Percentiles rank a stretch among this genome's conserved stretches.
These are phyloP conservation scores for Simmondsia chinensis DNA, from an alignment of 148 eudicot species.

Conservation along the genomic window DNA sequence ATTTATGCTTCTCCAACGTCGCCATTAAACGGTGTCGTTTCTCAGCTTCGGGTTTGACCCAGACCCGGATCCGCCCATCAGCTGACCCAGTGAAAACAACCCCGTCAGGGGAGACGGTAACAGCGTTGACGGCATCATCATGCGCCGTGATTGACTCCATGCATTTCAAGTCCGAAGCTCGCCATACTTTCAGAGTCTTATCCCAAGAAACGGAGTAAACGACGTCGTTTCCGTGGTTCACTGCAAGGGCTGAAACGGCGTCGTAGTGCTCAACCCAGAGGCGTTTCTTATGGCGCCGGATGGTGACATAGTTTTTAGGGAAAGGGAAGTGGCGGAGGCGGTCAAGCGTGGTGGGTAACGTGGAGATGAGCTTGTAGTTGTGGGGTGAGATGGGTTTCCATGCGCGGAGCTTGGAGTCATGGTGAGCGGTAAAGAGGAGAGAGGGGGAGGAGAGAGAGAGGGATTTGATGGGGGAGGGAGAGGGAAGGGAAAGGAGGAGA, in stretches of 20 bases:
- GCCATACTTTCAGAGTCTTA: constrained; percentile 50
- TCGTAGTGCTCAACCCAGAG: constrained; percentile 82
- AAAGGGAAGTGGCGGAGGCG: constrained; percentile 30
- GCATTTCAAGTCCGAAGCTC: constrained; percentile 20
- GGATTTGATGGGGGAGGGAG: constrained; percentile 47
- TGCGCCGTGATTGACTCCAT: constrained; percentile 43
- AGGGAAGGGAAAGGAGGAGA: not conserved
- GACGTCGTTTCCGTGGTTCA: not conserved
- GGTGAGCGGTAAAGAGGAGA: constrained; percentile 62
- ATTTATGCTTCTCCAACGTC: constrained; percentile 58
- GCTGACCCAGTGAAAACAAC: constrained; percentile 59
- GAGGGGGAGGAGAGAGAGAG: constrained; percentile 27
- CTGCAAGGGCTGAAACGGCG: constrained; percentile 57
- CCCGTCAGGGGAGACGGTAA: constrained; percentile 35
- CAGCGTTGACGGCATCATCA: constrained; percentile 68
- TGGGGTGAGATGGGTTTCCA: constrained; percentile 30
- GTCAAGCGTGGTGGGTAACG: constrained; percentile 54
- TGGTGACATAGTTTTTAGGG: constrained; percentile 54
- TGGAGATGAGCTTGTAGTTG: constrained; percentile 31
- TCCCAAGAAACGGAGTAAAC: constrained; percentile 85
- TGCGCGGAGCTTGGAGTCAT: constrained; percentile 57
- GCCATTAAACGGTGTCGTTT: constrained; percentile 22
- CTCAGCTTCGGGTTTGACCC: constrained; percentile 18
- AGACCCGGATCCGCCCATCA: constrained; percentile 42
- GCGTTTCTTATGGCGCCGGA: constrained; percentile 52